These are phyloP conservation scores for Aspergillus glaucus DNA, from an alignment of 2,329 filamentous ascomycete genomes.

Conservation along the genomic window DNA sequence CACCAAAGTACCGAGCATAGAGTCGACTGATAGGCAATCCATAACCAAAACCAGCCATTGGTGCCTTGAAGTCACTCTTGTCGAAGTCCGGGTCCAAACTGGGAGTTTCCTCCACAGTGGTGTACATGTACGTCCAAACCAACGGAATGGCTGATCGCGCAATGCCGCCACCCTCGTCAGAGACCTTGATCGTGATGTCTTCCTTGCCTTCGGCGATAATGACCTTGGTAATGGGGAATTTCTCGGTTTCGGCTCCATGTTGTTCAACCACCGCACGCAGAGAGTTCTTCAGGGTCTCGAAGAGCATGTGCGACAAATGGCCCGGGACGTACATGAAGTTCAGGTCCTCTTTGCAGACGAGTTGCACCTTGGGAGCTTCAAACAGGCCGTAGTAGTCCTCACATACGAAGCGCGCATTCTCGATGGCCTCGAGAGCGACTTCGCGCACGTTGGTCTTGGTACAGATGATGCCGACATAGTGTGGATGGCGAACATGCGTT, in stretches of 20 bases:
- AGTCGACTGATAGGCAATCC: constrained; percentile 88
- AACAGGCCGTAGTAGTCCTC: constrained; percentile 98
- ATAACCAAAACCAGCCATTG: constrained; percentile 99
- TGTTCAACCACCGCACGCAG: constrained; percentile 93
- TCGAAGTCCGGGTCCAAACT: constrained; percentile 96
- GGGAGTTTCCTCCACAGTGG: constrained; percentile 91
- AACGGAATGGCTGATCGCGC: constrained; percentile 87
- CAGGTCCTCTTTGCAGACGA: constrained; percentile 88
- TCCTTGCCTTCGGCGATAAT: constrained; percentile 97
- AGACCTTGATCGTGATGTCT: constrained; percentile 98
- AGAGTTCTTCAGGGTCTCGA: constrained; percentile 98
- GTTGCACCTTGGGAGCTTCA: constrained; percentile 91
- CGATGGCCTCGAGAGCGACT: constrained; percentile 92
- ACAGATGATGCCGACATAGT: constrained; percentile 97
- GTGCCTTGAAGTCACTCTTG: constrained; percentile 98
- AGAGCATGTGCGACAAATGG: constrained; percentile 98
- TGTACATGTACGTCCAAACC: constrained; percentile 99
- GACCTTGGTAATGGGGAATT: constrained; percentile 93
- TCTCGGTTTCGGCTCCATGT: constrained; percentile 89
- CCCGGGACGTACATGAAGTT: constrained; percentile 99
- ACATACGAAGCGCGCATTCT: constrained; percentile 97
- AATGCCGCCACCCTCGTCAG: constrained; percentile 93
- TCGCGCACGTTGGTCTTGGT: constrained; percentile 96
- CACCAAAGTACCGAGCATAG: constrained; percentile 95
- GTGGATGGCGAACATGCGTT: constrained; percentile 77